Evolutionary conservation across 257 asterid species (phyloP), one percentile per base, ranked within the genome.

Genomic region (Jacaranda mimosifolia): DNA sequence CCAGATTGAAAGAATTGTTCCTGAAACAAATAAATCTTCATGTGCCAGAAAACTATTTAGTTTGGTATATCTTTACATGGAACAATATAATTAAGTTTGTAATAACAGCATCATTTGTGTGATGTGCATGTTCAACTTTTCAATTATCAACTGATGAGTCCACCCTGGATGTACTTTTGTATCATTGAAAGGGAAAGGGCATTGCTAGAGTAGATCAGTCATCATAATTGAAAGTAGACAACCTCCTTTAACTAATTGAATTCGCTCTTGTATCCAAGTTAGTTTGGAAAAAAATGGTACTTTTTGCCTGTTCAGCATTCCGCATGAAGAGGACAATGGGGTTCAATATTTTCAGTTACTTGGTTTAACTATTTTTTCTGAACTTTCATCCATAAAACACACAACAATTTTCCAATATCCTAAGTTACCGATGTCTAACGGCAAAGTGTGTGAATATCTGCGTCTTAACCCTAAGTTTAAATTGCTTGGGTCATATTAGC

Each of bases 1-100:
- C 74, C 55, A 73, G 56, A 67, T 15, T 48, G 80, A 73, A 18
- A 59, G 36, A 55, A 21, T 71, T 63, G 49, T 49, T 70, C 76
- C 46, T 26, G 8, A 52, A 42, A 78, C 53, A 21, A 48, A 71
- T 65, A 63, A 42, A 35, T 40, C 8, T 43, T 53, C 38, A 32
- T 38, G 45, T 51, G 40, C 52, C n/a, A 1, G 73, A 56, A 10
- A 46, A 42, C 26, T 14, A 43, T 18, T 12, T 46, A 58, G 10
- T 64, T 45, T 26, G 36, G 57, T 1, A 69, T 56, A 79, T 63
- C 17, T 52, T 51, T 63, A 35, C 51, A n/a, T 18, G 52, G 43
- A 52, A 17, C 12, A 15, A 48, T 49, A 56, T 26, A 36, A 60
- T 26, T 10, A 72, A 58, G 68, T 59, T 56, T 15, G 48, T 15